A percentile compares a stretch with the other conserved stretches of the same genome.
These are phyloP conservation scores for Eucalyptus viminalis DNA, from an alignment of 345 rosid genomes.

Conservation along the genomic window DNA sequence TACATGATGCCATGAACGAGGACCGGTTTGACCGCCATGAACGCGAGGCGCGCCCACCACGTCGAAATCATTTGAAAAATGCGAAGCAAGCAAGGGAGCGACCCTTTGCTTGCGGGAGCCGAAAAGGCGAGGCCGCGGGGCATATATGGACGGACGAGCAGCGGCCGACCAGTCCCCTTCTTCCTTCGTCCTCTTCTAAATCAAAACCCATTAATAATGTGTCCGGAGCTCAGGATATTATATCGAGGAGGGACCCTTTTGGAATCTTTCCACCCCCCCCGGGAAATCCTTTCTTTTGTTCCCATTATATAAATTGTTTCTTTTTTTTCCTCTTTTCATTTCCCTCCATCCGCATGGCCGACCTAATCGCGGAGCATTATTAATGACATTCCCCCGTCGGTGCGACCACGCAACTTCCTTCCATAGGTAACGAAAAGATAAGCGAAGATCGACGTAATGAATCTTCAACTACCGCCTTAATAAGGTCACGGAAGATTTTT, in stretches of 20 bases:
- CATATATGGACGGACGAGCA: not conserved
- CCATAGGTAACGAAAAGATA: not conserved
- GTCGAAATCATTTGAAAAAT: not conserved
- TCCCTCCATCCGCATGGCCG: not conserved
- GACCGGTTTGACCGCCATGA: not conserved
- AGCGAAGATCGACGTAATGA: not conserved
- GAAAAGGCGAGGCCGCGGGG: not conserved
- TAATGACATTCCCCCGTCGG: not conserved
- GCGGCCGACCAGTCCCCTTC: not conserved
- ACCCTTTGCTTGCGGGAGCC: not conserved
- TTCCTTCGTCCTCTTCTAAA: not conserved
- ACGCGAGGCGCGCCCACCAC: not conserved
- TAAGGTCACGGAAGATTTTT: not conserved
- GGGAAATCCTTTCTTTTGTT: not conserved
- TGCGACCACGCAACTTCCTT: not conserved
- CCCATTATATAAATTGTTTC: not conserved
- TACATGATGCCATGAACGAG: not conserved
- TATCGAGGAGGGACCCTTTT: not conserved
- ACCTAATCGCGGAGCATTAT: not conserved
- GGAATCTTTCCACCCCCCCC: not conserved
- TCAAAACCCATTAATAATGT: not conserved
- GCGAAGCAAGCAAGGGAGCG: not conserved
- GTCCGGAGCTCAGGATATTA: not conserved
- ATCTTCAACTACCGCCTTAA: not conserved
- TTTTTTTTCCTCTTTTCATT: not conserved